phyloP scores from a whole-genome alignment of 345 rosid species.

The Ceriops tagal region DNA sequence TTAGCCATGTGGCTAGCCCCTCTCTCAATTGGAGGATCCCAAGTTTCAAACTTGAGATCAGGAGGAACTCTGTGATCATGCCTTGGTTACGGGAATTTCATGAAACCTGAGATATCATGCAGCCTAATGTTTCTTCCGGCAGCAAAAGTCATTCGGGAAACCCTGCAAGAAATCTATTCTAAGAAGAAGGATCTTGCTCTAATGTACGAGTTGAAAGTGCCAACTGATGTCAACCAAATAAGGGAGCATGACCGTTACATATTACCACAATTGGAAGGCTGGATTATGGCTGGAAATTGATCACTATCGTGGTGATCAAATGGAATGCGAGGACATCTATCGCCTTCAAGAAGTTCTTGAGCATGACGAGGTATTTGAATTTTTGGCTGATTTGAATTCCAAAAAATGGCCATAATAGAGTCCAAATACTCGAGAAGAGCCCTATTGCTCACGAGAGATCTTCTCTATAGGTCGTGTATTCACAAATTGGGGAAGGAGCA shows the following conservation, averaged over 20 bases:
- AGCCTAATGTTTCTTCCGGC: not conserved
- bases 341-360: not conserved
- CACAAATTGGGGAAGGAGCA: not conserved
- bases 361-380: not conserved
- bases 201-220: not conserved
- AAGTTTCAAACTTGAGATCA: too few relatives aligned
- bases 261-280: not conserved
- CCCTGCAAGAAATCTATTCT: not conserved
- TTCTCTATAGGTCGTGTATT: not conserved
- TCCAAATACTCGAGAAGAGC: not conserved
- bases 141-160: not conserved
- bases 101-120: not conserved
- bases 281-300: too few relatives aligned
- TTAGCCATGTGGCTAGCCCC: too few relatives aligned
- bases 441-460: not conserved
- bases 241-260: not conserved
- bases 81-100: not conserved
- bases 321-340: not conserved
- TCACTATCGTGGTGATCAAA: not conserved
- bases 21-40: too few relatives aligned
- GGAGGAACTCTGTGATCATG: not conserved
- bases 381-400: not conserved
- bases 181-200: not conserved
- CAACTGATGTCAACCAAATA: not conserved
- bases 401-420: not conserved